These are phyloP conservation scores for Colletotrichum sp. DNA, from an alignment of 2,329 filamentous ascomycete species.

Conservation along the genomic window DNA sequence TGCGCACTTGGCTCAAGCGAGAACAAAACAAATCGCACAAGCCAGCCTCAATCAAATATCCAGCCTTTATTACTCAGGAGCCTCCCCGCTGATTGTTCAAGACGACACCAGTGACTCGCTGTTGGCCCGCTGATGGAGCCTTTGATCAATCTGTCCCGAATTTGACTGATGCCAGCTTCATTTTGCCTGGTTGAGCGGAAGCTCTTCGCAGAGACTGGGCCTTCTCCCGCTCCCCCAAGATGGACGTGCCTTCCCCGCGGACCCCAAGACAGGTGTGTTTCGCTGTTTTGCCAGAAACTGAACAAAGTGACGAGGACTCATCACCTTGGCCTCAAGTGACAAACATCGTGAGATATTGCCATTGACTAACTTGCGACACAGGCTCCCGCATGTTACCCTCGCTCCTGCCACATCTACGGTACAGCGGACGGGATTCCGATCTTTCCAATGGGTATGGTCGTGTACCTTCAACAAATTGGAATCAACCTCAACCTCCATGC, in stretches of 20 bases:
- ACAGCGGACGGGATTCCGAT: neutral
- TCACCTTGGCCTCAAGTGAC: neutral
- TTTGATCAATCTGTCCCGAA: neutral
- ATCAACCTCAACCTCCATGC: neutral
- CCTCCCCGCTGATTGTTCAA: neutral
- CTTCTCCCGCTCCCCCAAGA: neutral
- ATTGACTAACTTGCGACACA: neutral
- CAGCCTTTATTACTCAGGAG: neutral
- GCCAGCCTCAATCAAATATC: neutral
- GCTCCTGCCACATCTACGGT: neutral
- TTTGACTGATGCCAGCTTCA: neutral
- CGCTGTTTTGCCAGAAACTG: neutral
- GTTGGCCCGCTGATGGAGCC: neutral
- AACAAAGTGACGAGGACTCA: neutral
- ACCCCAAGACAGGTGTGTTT: neutral
- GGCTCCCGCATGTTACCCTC: neutral
- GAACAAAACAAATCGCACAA: neutral
- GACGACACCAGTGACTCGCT: neutral
- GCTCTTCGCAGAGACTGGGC: neutral
- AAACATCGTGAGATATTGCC: neutral
- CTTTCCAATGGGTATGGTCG: neutral
- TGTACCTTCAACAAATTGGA: neutral
- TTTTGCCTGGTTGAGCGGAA: neutral
- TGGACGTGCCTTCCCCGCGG: neutral
- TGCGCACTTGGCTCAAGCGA: neutral